Base-by-base conservation (phyloP, 345 rosid species). In the Kandelia obovata region DNA sequence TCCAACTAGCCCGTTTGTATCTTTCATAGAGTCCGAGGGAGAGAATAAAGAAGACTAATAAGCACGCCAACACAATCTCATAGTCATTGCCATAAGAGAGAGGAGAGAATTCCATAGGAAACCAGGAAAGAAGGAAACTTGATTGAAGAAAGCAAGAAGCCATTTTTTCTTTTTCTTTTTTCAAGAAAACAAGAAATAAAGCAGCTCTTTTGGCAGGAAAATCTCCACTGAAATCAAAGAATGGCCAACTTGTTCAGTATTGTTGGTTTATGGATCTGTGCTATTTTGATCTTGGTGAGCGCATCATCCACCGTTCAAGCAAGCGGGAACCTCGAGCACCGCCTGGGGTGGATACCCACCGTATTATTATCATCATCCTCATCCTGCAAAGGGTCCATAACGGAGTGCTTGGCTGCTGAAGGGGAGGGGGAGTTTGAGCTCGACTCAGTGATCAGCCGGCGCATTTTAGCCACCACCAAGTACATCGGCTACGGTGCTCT, bases 401-500 rank as follows among this genome's bases (percentile, higher is more conserved):
- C 84, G 0, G 95, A 83, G 61, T 84, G 95, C 77, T 58, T 87
- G 56, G 85, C 71, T 0, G 23, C 16, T 31, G 80, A 72, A 5
- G 92, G 66, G 1, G 96, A 85, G 65, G 93, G 84, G 67, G 99
- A 95, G 80, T 84, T 87, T 58, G 85, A 70, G 83, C 62, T 90
- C 80, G 98, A 89, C 37, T 82, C 96, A 0, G 99, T 92, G 69
- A 87, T 79, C 79, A 90, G 71, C 86, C 64, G 98, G 75, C 93
- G 98, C 51, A 90, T 96, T 19, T 77, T 95, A 70, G 91, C 93
- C 1, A 88, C 92, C 39, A 81, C 46, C 80, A 85, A 53, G 57
- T 92, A 90, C 84, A 74, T 95, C 65, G 86, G 99, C 96, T 95
- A 95, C 76, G 96, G 93, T 35, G 96, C 97, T 28, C 86, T 95